These are phyloP conservation scores for Polytrichum formosum DNA, from an alignment of 225 moss, liverwort and hornwort genomes.

Conservation along the genomic window DNA sequence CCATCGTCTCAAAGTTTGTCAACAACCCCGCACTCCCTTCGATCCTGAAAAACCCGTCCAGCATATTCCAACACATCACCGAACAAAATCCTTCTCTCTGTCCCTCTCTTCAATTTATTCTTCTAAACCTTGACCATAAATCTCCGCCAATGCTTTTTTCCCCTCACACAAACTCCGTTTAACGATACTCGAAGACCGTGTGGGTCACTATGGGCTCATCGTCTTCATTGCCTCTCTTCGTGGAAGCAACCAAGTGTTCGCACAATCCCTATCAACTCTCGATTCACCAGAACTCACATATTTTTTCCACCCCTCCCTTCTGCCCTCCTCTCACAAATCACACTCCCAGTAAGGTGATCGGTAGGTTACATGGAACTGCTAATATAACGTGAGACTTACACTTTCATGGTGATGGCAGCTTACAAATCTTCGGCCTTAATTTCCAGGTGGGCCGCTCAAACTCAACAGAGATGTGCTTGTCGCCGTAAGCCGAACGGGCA, in stretches of 20 bases:
- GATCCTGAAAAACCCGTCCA: slow-evolving; percentile 26
- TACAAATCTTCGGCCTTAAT: not conserved
- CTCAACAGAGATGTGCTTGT: too few species aligned
- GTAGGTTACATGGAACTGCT: not conserved
- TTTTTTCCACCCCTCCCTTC: too few species aligned
- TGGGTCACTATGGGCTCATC: not conserved
- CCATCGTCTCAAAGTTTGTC: slow-evolving; percentile 82
- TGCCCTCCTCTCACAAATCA: not conserved
- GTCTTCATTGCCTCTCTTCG: not conserved
- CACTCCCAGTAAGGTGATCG: not conserved
- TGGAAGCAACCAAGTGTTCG: not conserved
- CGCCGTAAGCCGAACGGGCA: too few species aligned
- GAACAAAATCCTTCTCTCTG: not conserved
- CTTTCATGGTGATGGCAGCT: slow-evolving; percentile 4
- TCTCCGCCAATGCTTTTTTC: not conserved
- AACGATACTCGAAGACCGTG: not conserved
- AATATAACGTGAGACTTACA: not conserved
- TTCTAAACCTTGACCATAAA: not conserved
- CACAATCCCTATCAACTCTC: too few species aligned
- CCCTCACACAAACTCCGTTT: not conserved
- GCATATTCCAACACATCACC: not conserved
- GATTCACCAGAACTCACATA: too few species aligned
- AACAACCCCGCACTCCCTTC: slow-evolving; percentile 77
- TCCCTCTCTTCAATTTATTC: not conserved
- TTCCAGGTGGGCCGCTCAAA: too few species aligned